Percentiles rank a stretch among this genome's conserved stretches.
These are phyloP conservation scores for Epichloe sp. DNA, from an alignment of 2,329 filamentous ascomycete genomes.

Conservation along the genomic window DNA sequence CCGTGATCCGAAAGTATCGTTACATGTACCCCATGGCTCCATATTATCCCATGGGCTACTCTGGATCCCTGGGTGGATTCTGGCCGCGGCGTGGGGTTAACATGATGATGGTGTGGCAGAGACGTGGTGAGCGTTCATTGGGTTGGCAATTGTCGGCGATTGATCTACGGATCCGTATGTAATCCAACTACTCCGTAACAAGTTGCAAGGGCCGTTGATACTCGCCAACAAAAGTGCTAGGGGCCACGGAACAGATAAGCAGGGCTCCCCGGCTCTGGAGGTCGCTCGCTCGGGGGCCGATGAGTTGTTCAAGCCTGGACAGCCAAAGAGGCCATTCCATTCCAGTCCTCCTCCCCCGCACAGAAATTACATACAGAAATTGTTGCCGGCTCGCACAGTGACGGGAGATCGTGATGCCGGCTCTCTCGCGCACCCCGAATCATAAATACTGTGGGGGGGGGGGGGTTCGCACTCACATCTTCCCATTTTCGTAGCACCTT, in stretches of 20 bases:
- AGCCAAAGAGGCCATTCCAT: background rate
- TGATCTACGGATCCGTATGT: background rate
- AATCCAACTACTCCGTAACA: background rate
- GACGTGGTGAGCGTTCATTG: constrained; percentile 24
- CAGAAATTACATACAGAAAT: background rate
- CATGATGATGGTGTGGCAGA: constrained; percentile 17
- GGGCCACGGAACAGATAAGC: constrained; percentile 3
- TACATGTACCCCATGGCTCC: background rate
- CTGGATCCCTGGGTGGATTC: constrained; percentile 3
- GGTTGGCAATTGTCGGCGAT: constrained; percentile 10
- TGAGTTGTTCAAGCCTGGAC: constrained; percentile 2
- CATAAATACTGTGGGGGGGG: too few relatives aligned
- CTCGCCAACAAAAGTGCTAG: constrained; percentile 2
- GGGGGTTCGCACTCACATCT: background rate
- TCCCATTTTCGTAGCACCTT: background rate
- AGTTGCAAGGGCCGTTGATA: background rate
- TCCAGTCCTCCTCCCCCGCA: background rate
- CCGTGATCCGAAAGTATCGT: constrained; percentile 4
- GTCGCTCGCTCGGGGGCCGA: background rate
- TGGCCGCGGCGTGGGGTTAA: constrained; percentile 13
- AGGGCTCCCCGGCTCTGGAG: background rate
- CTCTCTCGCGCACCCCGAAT: background rate
- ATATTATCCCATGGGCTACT: background rate
- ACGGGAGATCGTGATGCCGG: background rate
- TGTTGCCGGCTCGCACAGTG: background rate